phyloP scores from a whole-genome alignment of 768 basidiomycete genomes.

The Mycena kentingensis region DNA sequence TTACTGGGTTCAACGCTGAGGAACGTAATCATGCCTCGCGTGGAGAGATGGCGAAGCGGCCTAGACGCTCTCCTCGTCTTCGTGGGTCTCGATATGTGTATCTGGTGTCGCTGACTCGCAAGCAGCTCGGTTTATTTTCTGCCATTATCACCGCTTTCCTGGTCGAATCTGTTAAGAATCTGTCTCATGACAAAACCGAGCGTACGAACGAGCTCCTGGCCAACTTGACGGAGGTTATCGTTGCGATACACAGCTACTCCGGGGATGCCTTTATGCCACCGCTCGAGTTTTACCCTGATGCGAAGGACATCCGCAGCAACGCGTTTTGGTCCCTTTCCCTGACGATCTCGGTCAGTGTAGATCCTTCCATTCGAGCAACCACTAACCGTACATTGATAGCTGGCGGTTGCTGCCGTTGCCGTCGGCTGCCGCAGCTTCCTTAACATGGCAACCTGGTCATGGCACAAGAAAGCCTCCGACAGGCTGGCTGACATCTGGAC shows the following conservation, averaged over 20 bases:
- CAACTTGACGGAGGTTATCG: constrained; percentile 12
- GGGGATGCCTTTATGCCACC: background rate
- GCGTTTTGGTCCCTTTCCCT: constrained; percentile 21
- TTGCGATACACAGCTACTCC: background rate
- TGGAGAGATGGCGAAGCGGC: constrained; percentile 22
- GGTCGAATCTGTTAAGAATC: constrained; percentile 11
- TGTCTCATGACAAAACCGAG: constrained; percentile 11
- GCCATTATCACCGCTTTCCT: constrained; percentile 25
- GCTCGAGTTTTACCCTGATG: constrained; percentile 7
- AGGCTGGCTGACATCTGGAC: constrained; percentile 19
- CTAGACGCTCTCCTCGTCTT: constrained; percentile 24
- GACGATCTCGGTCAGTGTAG: constrained; percentile 17
- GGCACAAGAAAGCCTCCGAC: constrained; percentile 9
- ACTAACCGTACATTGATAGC: background rate
- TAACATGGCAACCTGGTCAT: constrained; percentile 14
- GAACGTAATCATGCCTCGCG: constrained; percentile 12
- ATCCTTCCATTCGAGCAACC: no score
- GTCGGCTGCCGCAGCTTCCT: constrained; percentile 21
- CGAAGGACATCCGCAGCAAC: constrained; percentile 15
- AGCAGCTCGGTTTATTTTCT: constrained; percentile 24
- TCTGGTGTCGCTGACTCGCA: background rate
- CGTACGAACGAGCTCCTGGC: constrained; percentile 14
- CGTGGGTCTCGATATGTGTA: background rate
- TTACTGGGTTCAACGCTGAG: constrained; percentile 13
- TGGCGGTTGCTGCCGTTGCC: constrained; percentile 19